phyloP scores from a whole-genome alignment of 1,284 basidiomycete genomes.

The Malassezia sp. region DNA sequence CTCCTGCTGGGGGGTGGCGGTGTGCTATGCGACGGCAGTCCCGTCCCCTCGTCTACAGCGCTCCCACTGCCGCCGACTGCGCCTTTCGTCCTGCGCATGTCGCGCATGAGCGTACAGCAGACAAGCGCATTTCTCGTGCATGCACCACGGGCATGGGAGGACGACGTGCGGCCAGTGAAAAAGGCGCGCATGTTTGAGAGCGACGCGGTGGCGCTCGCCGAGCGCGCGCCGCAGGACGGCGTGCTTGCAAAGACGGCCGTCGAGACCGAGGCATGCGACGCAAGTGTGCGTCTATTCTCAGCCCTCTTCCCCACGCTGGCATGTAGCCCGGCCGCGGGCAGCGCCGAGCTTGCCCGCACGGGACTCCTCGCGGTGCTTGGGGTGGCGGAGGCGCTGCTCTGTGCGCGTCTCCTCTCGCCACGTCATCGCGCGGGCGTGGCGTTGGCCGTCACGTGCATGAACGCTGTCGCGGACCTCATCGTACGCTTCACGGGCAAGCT shows the following conservation, averaged over 20 bases:
- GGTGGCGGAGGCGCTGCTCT: slow-evolving; percentile 22
- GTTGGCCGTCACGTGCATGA: neutral
- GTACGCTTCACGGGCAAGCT: neutral
- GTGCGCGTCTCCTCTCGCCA: slow-evolving; percentile 4
- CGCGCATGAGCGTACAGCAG: slow-evolving; percentile 17
- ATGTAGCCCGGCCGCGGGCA: slow-evolving; percentile 18
- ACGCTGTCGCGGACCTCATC: neutral
- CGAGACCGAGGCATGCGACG: no score
- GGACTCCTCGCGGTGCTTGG: slow-evolving; percentile 17
- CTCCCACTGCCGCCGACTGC: slow-evolving; percentile 26
- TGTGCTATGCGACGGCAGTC: neutral
- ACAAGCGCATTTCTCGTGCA: slow-evolving; percentile 3
- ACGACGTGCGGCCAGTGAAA: slow-evolving; percentile 14
- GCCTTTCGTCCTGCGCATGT: slow-evolving; percentile 20
- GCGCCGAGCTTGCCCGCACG: slow-evolving; percentile 20
- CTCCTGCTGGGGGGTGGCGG: slow-evolving; percentile 14
- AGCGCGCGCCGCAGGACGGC: slow-evolving; percentile 17
- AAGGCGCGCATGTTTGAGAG: slow-evolving; percentile 28
- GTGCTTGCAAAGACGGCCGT: slow-evolving; percentile 15
- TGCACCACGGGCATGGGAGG: neutral
- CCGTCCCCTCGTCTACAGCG: slow-evolving; percentile 12
- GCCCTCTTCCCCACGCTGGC: slow-evolving; percentile 19
- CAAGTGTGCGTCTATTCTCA: slow-evolving; percentile 17
- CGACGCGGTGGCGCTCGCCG: slow-evolving; percentile 19
- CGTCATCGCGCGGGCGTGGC: neutral